Evolutionary conservation across 2,329 filamentous ascomycete species (phyloP), one percentile per base, ranked within the genome.

Genomic region (Fusarium mexicanum): DNA sequence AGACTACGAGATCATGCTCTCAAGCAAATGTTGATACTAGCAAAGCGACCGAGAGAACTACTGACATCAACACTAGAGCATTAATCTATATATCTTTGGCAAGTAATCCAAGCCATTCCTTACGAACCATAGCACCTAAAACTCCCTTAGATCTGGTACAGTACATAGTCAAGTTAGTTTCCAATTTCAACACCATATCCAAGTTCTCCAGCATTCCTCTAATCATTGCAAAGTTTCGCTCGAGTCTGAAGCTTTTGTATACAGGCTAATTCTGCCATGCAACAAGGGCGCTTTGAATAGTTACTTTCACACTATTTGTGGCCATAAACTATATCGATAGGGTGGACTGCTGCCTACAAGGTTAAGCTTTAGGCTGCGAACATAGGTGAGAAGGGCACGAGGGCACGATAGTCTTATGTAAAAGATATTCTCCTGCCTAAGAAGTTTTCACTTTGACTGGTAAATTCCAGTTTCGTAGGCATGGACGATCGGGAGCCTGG

Each of bases 271-370:
- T 18, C 18, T 13, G 7, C 17, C 17, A 26, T 6, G 17, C 5
- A 46, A 26, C 11, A 18, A 18, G 16, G 11, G 17, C 17, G 5
- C 17, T 46, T 46, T 26, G 7, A 26, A 26, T 2, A 24, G 2
- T 8, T 3, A 18, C 43, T 46, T 17, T 46, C n/a, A 13, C 43
- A 12, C n/a, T 18, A 18, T 13, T 3, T 46, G 7, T 46, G 7
- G 17, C 10, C 11, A 46, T 13, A 18, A 18, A 24, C 29, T 31
- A 31, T 31, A 31, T 31, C 8, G 3, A 31, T 31, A 31, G 29
- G 3, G 29, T 31, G 8, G 29, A 31, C 29, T n/a, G n/a, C n/a
- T 13, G n/a, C n/a, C 17, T 46, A 11, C 3, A 1, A 13, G 1
- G 12, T 46, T 14, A 18, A 5, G 1, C 8, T 20, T 26, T 9